These are phyloP conservation scores for Penicillium alfredii DNA, from an alignment of 495 filamentous ascomycete species.

Conservation along the genomic window DNA sequence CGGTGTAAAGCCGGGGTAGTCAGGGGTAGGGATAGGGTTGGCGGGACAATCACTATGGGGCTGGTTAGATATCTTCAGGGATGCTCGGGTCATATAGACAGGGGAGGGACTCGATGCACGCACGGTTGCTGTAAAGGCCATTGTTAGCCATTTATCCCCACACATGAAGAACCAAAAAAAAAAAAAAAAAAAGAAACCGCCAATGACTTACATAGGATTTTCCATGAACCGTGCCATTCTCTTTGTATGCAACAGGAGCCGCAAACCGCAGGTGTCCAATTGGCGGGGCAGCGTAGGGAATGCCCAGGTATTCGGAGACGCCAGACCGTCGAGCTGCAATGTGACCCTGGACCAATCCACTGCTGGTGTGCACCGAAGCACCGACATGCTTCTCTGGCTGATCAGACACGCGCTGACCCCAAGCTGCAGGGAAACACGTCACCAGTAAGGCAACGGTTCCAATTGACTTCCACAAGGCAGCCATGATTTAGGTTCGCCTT, in stretches of 20 bases:
- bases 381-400: slow-evolving; percentile 2
- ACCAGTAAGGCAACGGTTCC: not conserved
- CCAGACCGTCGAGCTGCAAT: too few species aligned
- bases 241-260: not conserved
- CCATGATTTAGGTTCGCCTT: not conserved
- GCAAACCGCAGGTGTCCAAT: too few species aligned
- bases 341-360: too few species aligned
- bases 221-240: not conserved
- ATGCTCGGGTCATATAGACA: too few species aligned
- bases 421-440: not conserved
- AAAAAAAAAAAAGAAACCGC: too few species aligned
- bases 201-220: slow-evolving; percentile 1
- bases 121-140: not conserved
- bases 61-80: not conserved
- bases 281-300: too few species aligned
- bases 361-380: not conserved
- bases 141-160: not conserved
- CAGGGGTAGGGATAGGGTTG: slow-evolving; percentile 1
- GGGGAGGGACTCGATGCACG: not conserved
- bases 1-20: too few species aligned
- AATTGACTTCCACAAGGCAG: not conserved
- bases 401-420: not conserved
- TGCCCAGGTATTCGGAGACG: too few species aligned
- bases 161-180: not conserved
- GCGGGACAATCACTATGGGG: slow-evolving; percentile 4